These are phyloP conservation scores for Penicillium mononematosum DNA, from an alignment of 495 filamentous ascomycete species.

Conservation along the genomic window DNA sequence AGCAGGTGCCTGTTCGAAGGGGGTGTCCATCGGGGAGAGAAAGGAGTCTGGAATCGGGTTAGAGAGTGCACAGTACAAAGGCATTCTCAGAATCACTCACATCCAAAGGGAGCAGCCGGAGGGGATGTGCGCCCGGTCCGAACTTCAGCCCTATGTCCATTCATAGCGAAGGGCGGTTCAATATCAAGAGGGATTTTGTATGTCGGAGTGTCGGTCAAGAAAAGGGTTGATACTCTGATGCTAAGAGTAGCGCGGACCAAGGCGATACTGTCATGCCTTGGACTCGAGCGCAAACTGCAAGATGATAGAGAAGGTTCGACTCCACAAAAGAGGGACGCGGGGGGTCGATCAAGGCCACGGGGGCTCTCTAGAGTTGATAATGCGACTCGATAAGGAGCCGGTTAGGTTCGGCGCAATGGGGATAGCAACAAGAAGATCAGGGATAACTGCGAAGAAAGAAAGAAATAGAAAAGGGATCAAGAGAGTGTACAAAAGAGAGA, in stretches of 20 bases:
- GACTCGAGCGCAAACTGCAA: conserved; percentile 1
- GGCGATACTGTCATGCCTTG: conserved; percentile 38
- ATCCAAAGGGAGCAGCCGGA: conserved; percentile 56
- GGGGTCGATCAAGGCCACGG: conserved; percentile 9
- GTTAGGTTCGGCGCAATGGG: background rate
- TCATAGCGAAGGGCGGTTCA: conserved; percentile 26
- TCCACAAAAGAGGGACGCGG: conserved; percentile 13
- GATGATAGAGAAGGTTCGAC: conserved; percentile 5
- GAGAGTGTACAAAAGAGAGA: conserved; percentile 11
- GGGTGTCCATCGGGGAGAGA: conserved; percentile 50
- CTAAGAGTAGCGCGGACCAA: conserved; percentile 28
- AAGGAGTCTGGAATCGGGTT: conserved; percentile 38
- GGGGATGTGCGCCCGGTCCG: conserved; percentile 33
- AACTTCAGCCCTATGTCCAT: conserved; percentile 33
- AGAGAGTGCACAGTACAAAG: conserved; percentile 21
- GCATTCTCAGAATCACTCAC: conserved; percentile 40
- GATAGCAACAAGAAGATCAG: background rate
- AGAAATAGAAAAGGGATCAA: conserved; percentile 5
- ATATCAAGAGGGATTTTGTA: background rate
- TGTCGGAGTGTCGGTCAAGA: conserved; percentile 3
- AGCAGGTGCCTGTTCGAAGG: conserved; percentile 55
- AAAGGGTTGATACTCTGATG: conserved; percentile 26
- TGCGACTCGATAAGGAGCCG: conserved; percentile 5
- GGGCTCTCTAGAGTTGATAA: background rate
- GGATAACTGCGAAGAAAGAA: background rate